Base-by-base conservation (phyloP, 371 early-diverging fungal genomes). In the Parasitella parasitica region DNA sequence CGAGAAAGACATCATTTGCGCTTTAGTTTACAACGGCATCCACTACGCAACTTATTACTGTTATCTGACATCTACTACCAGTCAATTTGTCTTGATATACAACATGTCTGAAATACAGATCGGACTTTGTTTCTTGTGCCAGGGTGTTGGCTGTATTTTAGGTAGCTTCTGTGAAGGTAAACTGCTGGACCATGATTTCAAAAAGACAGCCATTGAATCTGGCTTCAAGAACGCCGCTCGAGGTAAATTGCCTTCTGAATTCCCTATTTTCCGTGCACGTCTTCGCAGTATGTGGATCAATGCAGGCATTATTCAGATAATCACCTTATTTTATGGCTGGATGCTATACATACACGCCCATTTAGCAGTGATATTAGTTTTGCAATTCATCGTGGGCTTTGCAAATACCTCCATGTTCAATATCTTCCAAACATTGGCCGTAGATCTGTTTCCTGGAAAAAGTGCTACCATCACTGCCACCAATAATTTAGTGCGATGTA, bases 391-490 rank as follows among this genome's bases (percentile, higher is more conserved):
- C 62, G 78, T 60, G 37, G 72, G 72, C 8, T 59, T 66, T 30
- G 27, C 49, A 13, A 51, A 55, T 16, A 48, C 59, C 41, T 60
- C 9, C 22, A 51, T 39, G 22, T 70, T 30, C 52, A 73, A 59
- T 38, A 51, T 63, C n/a, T 67, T 67, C 6, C 74, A 73, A 38
- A 72, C 80, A 1, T 27, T 79, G 24, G 26, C 72, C 39, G 56
- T 79, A 1, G 80, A 79, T 15, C 34, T 79, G 13, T 76, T 67
- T 36, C 80, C 80, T 13, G 70, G 69, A 20, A 66, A 68, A 61
- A 64, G 76, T 20, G 80, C 80, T 1, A 71, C 80, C 32, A 75
- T 77, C 27, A 75, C 80, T 20, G 80, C 80, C 11, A 57, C 73
- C 12, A 80, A 75, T 30, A 80, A 80, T n/a, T 35, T 80, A 8